A percentile compares a stretch with the other conserved stretches of the same genome.
Evolutionary conservation across 495 filamentous ascomycete species (phyloP).

Genomic region (Amniculicola lignicola): DNA sequence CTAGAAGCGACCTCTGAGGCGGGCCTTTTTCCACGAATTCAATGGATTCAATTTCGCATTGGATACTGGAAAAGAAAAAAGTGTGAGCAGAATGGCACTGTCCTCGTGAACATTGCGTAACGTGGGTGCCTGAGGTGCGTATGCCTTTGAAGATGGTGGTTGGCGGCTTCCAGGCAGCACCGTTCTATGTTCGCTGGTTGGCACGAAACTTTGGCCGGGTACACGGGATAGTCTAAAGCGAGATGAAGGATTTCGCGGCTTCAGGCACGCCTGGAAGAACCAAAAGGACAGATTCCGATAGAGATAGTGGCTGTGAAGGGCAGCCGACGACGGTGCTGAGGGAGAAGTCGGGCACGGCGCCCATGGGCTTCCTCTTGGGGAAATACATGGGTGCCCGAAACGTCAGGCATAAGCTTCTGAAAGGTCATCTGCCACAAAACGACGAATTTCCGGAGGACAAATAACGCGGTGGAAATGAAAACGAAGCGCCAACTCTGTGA

Average conservation of each 20-base stretch:
- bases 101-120: slow-evolving; percentile 12
- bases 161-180: slow-evolving; percentile 26
- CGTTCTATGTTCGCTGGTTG: slow-evolving; percentile 16
- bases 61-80: too few relatives aligned
- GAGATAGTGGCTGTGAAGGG: slow-evolving; percentile 12
- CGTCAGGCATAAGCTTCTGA: slow-evolving; percentile 8
- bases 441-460: slow-evolving; percentile 2
- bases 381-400: background rate
- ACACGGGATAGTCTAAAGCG: background rate
- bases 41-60: too few relatives aligned
- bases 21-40: too few relatives aligned
- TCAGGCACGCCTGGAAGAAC: background rate
- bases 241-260: background rate
- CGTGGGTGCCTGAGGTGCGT: slow-evolving; percentile 10
- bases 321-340: background rate
- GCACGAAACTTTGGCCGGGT: slow-evolving; percentile 1
- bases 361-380: slow-evolving; percentile 14
- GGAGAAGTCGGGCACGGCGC: slow-evolving; percentile 11
- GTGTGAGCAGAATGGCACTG: too few relatives aligned
- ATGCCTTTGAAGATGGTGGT: background rate
- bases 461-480: slow-evolving; percentile 4
- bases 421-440: slow-evolving; percentile 20
- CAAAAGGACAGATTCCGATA: slow-evolving; percentile 20
- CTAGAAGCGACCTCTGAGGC: too few relatives aligned
- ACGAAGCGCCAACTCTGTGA: slow-evolving; percentile 9